Evolutionary conservation across 768 basidiomycete species (phyloP).

Genomic region (Mycena leptocephala): DNA sequence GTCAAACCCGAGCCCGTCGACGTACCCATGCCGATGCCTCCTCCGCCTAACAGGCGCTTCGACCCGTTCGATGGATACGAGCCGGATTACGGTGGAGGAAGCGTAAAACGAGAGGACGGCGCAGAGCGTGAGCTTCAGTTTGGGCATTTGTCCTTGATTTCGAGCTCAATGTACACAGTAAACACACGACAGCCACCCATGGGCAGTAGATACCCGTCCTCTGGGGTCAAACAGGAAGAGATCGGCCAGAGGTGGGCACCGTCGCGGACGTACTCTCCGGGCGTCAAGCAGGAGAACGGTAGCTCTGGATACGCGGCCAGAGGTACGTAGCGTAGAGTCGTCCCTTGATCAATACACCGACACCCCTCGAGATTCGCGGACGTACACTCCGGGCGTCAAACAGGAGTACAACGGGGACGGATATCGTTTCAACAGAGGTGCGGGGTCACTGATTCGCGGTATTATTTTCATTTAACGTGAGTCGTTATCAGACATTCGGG

Average conservation of each 20-base stretch:
- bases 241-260: too few relatives aligned
- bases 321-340: background rate
- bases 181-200: background rate
- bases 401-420: background rate
- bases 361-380: background rate
- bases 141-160: background rate
- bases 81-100: background rate
- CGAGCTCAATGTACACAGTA: background rate
- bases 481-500: too few relatives aligned
- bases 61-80: slow-evolving; percentile 15
- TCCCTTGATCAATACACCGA: too few relatives aligned
- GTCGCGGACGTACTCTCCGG: background rate
- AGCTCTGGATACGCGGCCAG: background rate
- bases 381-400: background rate
- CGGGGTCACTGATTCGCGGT: too few relatives aligned
- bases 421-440: background rate
- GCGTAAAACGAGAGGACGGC: background rate
- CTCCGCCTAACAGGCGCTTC: background rate
- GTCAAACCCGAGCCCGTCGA: slow-evolving; percentile 8
- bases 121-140: background rate
- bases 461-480: too few relatives aligned
- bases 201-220: background rate
- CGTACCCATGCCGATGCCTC: background rate
- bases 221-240: slow-evolving; percentile 9
- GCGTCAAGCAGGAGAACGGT: background rate